Evolutionary conservation across 1,284 basidiomycete genomes (phyloP).

Genomic region (Quambalaria eucalypti): DNA sequence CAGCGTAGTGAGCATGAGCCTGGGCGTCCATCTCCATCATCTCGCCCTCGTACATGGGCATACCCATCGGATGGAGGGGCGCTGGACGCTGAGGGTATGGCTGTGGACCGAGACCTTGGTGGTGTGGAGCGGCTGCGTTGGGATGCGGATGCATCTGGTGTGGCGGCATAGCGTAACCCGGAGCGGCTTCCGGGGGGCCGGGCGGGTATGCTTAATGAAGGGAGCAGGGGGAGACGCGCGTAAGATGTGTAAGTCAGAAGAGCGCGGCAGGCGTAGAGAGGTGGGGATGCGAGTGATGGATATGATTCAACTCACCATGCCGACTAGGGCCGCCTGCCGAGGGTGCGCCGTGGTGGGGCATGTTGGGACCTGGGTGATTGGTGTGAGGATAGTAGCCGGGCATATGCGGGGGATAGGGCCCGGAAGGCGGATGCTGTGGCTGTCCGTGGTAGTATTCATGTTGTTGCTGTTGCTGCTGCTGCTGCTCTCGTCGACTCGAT

Average conservation of each 20-base stretch:
- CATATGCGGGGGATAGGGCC: not conserved
- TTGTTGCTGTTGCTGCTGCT: not conserved
- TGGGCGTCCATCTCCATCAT: slow-evolving; percentile 2
- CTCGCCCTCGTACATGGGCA: not conserved
- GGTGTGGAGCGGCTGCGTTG: not conserved
- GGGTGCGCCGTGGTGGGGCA: not conserved
- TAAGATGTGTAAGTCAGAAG: not conserved
- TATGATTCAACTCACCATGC: not conserved
- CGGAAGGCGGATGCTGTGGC: not conserved
- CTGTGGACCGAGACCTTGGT: too few relatives aligned
- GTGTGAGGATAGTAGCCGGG: not conserved
- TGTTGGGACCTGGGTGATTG: too few relatives aligned
- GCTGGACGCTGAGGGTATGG: not conserved
- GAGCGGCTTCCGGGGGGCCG: too few relatives aligned
- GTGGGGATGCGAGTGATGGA: not conserved
- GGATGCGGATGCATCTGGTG: not conserved
- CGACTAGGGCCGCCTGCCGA: not conserved
- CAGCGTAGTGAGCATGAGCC: not conserved
- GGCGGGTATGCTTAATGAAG: not conserved
- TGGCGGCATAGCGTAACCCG: not conserved
- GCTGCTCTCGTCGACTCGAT: not conserved
- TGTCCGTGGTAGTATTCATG: not conserved
- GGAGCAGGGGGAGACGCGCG: not conserved
- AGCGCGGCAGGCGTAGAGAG: not conserved
- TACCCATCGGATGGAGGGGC: not conserved